Conservation (phyloP, 1,284 basidiomycete species). For the Bondarzewia mesenterica region DNA sequence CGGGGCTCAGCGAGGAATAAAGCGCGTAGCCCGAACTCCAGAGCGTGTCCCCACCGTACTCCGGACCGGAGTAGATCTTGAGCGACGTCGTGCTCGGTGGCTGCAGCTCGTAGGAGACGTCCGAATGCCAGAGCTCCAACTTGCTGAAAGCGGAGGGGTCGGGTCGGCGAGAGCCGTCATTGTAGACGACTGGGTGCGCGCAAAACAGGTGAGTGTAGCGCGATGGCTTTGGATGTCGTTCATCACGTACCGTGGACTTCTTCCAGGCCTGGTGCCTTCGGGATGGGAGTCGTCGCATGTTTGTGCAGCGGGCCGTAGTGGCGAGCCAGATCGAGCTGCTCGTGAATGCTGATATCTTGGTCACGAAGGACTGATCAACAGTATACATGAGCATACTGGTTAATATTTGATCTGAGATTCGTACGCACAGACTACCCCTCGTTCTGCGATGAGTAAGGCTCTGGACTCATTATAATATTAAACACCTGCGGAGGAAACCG, state of each 20-base stretch:
- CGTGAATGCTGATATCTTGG: slow-evolving; percentile 59
- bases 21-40: slow-evolving; percentile 64
- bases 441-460: slow-evolving; percentile 59
- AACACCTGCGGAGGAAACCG: slow-evolving; percentile 4
- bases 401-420: neutral
- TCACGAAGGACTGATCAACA: slow-evolving; percentile 53
- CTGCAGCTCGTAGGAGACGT: slow-evolving; percentile 74
- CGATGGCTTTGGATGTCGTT: no score
- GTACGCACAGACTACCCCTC: slow-evolving; percentile 58
- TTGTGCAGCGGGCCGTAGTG: slow-evolving; percentile 77
- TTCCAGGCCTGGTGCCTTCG: slow-evolving; percentile 62
- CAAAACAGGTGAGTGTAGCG: neutral
- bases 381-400: slow-evolving; percentile 9
- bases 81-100: slow-evolving; percentile 67
- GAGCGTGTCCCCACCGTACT: slow-evolving; percentile 61
- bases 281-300: slow-evolving; percentile 75
- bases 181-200: slow-evolving; percentile 50
- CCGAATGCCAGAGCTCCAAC: slow-evolving; percentile 77
- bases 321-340: slow-evolving; percentile 66
- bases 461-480: slow-evolving; percentile 22
- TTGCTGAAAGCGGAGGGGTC: slow-evolving; percentile 67
- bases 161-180: slow-evolving; percentile 59
- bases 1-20: slow-evolving; percentile 64
- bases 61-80: slow-evolving; percentile 56
- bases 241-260: slow-evolving; percentile 61